Conservation (phyloP, 2,329 filamentous ascomycete genomes). For the Penicillium sp. region DNA sequence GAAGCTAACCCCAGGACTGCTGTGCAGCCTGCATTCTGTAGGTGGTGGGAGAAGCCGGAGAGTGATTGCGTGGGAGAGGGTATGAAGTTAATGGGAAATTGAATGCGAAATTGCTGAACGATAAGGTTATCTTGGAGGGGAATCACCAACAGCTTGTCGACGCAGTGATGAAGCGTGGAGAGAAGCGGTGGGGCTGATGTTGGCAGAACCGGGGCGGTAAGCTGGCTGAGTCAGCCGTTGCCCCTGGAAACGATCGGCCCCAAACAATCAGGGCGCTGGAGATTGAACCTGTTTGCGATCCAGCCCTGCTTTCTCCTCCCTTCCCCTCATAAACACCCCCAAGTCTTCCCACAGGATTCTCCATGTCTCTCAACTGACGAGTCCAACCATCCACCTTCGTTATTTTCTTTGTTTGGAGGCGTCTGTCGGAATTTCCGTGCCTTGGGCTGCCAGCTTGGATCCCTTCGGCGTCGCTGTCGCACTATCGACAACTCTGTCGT, state of each 20-base stretch:
- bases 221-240: constrained; percentile 44
- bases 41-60: not conserved
- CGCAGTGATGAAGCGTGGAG: constrained; percentile 21
- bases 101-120: not conserved
- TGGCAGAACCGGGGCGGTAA: constrained; percentile 41
- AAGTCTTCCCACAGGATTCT: constrained; percentile 4
- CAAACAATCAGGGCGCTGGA: constrained; percentile 39
- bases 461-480: constrained; percentile 24
- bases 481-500: constrained; percentile 24
- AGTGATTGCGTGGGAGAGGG: not conserved
- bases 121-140: constrained; percentile 19
- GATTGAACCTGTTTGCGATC: constrained; percentile 31
- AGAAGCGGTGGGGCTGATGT: constrained; percentile 36
- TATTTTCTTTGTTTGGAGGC: constrained; percentile 25
- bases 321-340: constrained; percentile 34
- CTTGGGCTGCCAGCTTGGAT: constrained; percentile 29
- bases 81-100: not conserved
- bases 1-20: constrained; percentile 64
- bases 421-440: constrained; percentile 28
- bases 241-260: constrained; percentile 39
- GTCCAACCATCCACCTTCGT: constrained; percentile 26
- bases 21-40: constrained; percentile 61
- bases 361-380: constrained; percentile 31
- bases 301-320: constrained; percentile 23
- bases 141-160: constrained; percentile 22